These are phyloP conservation scores for Aspergillus incahuasiensis DNA, from an alignment of 495 filamentous ascomycete species.

Conservation along the genomic window DNA sequence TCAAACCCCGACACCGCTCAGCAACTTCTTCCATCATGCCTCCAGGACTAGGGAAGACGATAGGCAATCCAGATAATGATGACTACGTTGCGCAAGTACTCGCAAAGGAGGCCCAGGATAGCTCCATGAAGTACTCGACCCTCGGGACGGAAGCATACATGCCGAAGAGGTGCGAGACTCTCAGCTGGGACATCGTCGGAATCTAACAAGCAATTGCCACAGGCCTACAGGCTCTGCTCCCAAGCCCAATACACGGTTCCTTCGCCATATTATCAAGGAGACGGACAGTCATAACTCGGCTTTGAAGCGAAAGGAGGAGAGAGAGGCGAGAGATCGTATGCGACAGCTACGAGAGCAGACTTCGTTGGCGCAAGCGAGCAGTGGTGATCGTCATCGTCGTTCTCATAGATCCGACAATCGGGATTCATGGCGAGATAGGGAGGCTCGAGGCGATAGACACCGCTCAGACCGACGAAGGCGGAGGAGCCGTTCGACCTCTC, in stretches of 20 bases:
- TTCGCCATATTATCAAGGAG: constrained; percentile 82
- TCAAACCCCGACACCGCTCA: neutral
- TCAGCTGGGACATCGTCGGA: neutral
- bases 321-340: constrained; percentile 55
- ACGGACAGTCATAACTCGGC: constrained; percentile 88
- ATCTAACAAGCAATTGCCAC: neutral
- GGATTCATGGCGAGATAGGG: constrained; percentile 16
- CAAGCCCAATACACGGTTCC: constrained; percentile 86
- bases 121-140: constrained; percentile 65
- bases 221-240: constrained; percentile 62
- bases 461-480: constrained; percentile 28
- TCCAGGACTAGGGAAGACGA: constrained; percentile 13
- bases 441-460: constrained; percentile 14
- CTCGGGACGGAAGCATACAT: constrained; percentile 68
- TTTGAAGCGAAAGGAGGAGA: constrained; percentile 74
- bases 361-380: constrained; percentile 28
- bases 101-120: constrained; percentile 65
- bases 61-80: constrained; percentile 52
- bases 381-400: constrained; percentile 16
- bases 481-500: constrained; percentile 26
- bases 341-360: constrained; percentile 41
- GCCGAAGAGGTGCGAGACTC: constrained; percentile 56
- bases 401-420: constrained; percentile 9
- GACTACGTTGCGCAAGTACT: constrained; percentile 72
- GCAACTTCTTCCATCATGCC: constrained; percentile 13